Base-by-base conservation (phyloP, 1,284 basidiomycete genomes). In the Ceratobasidium sp. region DNA sequence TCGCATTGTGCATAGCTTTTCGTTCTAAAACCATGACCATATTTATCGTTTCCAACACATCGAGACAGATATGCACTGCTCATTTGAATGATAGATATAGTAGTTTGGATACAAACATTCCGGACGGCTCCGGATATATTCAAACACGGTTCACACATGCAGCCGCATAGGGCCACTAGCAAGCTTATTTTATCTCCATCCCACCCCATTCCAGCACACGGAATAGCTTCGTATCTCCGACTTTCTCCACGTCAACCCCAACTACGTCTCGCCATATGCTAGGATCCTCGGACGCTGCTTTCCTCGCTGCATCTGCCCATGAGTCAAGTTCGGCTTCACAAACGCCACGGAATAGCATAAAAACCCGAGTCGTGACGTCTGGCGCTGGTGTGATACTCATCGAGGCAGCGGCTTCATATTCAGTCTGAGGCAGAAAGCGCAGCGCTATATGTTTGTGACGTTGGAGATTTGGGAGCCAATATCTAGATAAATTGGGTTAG, bases 271-370 rank as follows among this genome's bases (percentile, higher is more conserved):
- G 68, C 81, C 83, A 84, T 26, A 80, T 71, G 1, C 66, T 66
- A 0, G 76, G 76, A 40, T 78, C 77, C 48, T 81, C 40, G 2
- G 33, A 33, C 7, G 52, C 26, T 5, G 80, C 82, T 1, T 82
- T 79, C 17, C 23, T 46, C 1, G 61, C 56, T 20, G 83, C 82
- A 0, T 66, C 78, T 1, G 23, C 26, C 84, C 84, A 85, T 1
- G 28, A 33, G 7, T 50, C 73, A 2, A 81, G 28, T 4, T 84
- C 81, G 2, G 78, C 80, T 23, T 83, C 79, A 1, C 78, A 52
- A 9, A 88, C 82, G 9, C 86, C 86, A n/a, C 82, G 82, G 82
- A 88, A 88, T 12, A 89, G 81, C 86, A 89, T 87, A 79, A 88
- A 88, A 2, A 89, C 83, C 5, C 88, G 85, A 0, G 85, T 86